Evolutionary conservation across 306 rosid species (phyloP).

Genomic region (Malus fusca): DNA sequence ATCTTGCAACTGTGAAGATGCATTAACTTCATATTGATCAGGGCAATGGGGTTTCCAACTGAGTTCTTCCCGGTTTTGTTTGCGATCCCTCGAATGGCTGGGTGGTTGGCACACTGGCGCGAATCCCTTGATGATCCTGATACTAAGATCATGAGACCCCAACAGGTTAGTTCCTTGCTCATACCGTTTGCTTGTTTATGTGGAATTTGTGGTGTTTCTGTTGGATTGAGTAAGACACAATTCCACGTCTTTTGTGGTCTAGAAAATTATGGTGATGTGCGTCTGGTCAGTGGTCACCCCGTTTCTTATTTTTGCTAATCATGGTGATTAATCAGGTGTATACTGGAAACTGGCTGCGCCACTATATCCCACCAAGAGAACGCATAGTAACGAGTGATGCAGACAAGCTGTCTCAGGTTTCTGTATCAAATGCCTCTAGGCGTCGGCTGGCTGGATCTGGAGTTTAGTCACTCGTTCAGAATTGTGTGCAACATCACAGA

Average conservation of each 20-base stretch:
- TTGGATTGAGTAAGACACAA: too few relatives aligned
- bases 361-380: conserved; percentile 48
- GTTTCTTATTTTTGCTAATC: conserved; percentile 1
- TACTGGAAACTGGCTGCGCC: conserved; percentile 72
- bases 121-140: conserved; percentile 92
- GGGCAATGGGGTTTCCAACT: conserved; percentile 92
- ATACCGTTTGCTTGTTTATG: not conserved
- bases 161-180: conserved; percentile 39
- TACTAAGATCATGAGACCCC: conserved; percentile 90
- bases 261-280: too few relatives aligned
- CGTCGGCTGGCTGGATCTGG: conserved; percentile 72
- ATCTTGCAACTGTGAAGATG: not conserved
- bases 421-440: conserved; percentile 72
- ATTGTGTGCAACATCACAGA: not conserved
- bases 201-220: not conserved
- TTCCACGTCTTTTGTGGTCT: too few relatives aligned
- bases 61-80: conserved; percentile 80
- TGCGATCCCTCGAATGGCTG: conserved; percentile 95
- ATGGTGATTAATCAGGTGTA: conserved; percentile 49
- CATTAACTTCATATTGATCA: conserved; percentile 19
- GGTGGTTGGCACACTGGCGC: conserved; percentile 90
- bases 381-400: conserved; percentile 33
- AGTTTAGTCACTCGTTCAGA: conserved; percentile 18
- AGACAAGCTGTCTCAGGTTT: conserved; percentile 64
- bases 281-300: not conserved